Base-by-base conservation (phyloP, 108 stramenopile genomes). In the Conticribra weissflogii region DNA sequence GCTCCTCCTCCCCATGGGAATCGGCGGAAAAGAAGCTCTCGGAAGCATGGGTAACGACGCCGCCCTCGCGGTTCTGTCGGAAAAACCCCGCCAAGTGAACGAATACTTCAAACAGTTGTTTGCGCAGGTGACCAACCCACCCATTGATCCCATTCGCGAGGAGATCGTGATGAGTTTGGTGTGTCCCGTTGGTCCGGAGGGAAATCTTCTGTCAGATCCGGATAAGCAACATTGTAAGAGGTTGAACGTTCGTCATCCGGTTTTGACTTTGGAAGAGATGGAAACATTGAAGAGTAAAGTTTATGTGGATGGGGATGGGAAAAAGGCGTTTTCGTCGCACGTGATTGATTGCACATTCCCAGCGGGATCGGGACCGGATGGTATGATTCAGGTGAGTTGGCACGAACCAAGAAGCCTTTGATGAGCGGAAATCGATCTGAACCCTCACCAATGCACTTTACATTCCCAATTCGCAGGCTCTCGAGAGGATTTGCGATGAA, bases 41-140 rank as follows among this genome's bases (percentile, higher is more conserved):
- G 97, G 96, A 69, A 92, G 90, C 79, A 98, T 98, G 98, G 98
- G 98, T 25, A 97, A 98, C 68, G 98, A 98, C 72, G 92, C 97
- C 3, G 97, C 98, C 5, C 86, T 98, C 16, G 98, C 98, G 21
- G 96, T 97, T 12, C 80, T 98, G 51, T 97, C 96, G 5, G 87
- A 93, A 52, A 76, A 96, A 63, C 97, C 98, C 23, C 91, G 97
- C 28, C 91, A 88, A 69, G 85, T 96, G 16, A 88, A 85, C 64
- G 96, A 98, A 71, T 98, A 98, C 79, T 97, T 98, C 88, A 98
- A 98, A 86, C 98, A 98, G 78, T 92, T 97, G 51, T 98, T 98
- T 74, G 98, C 98, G 0, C 92, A 98, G 76, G 98, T 98, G 51
- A 98, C 98, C 33, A 98, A 98, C 67, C 98, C 98, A 57, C 97